phyloP scores from a whole-genome alignment of 805 yeast genomes.

The Candida manassasensis region DNA sequence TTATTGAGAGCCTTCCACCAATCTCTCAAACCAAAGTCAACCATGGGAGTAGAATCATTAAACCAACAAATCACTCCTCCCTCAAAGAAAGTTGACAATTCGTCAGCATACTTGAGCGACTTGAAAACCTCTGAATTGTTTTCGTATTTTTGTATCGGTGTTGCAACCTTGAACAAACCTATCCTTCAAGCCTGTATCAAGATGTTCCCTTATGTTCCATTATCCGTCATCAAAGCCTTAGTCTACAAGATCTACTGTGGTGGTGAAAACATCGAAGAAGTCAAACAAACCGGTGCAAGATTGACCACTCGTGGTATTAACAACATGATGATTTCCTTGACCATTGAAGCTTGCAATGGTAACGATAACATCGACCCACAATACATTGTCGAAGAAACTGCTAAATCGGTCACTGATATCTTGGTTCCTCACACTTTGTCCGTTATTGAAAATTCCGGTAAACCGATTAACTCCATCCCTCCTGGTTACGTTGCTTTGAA shows the following conservation, averaged over 20 bases:
- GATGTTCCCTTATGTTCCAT: slow-evolving; percentile 71
- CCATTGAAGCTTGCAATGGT: slow-evolving; percentile 91
- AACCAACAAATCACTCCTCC: slow-evolving; percentile 1
- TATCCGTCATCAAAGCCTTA: slow-evolving; percentile 60
- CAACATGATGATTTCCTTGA: slow-evolving; percentile 92
- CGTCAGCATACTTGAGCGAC: slow-evolving; percentile 43
- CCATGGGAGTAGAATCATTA: slow-evolving; percentile 1
- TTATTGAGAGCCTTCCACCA: not conserved
- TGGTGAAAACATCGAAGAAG: slow-evolving; percentile 73
- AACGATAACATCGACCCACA: slow-evolving; percentile 55
- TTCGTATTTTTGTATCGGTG: slow-evolving; percentile 63
- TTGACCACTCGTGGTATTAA: slow-evolving; percentile 72
- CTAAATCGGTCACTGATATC: slow-evolving; percentile 61
- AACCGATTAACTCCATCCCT: slow-evolving; percentile 62
- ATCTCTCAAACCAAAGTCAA: not conserved
- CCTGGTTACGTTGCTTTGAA: slow-evolving; percentile 91
- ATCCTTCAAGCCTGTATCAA: slow-evolving; percentile 58
- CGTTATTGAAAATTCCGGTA: slow-evolving; percentile 42
- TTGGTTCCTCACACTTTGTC: slow-evolving; percentile 66
- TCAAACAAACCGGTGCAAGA: slow-evolving; percentile 62
- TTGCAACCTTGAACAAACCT: slow-evolving; percentile 62
- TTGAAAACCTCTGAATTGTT: slow-evolving; percentile 52
- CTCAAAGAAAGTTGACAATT: not conserved
- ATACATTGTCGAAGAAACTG: slow-evolving; percentile 58
- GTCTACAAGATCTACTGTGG: slow-evolving; percentile 88